Evolutionary conservation across 768 basidiomycete species (phyloP).

Genomic region (Rhizopogon vulgaris): DNA sequence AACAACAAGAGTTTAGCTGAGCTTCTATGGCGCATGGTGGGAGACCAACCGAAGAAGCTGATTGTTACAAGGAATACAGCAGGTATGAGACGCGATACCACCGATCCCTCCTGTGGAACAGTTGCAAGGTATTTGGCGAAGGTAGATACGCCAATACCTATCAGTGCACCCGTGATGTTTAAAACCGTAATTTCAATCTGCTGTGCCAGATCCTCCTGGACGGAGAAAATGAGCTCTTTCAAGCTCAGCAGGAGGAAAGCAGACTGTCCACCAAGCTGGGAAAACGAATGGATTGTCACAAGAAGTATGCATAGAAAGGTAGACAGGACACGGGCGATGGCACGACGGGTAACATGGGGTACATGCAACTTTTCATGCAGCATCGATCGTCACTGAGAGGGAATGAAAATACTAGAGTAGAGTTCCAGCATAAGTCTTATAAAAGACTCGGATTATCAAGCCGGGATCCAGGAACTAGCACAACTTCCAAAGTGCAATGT

Average conservation of each 20-base stretch:
- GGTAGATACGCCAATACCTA: conserved; percentile 33
- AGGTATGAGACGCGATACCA: conserved; percentile 28
- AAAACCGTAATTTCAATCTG: conserved; percentile 40
- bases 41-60: conserved; percentile 30
- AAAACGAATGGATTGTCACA: conserved; percentile 35
- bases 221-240: conserved; percentile 43
- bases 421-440: background rate
- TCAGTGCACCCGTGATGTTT: conserved; percentile 36
- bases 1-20: background rate
- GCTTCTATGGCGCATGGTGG: background rate
- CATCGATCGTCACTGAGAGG: background rate
- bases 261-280: conserved; percentile 29
- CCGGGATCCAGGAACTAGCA: background rate
- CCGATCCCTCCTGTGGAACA: conserved; percentile 16
- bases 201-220: conserved; percentile 41
- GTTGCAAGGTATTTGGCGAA: conserved; percentile 30
- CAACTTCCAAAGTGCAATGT: background rate
- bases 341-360: conserved; percentile 15
- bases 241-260: conserved; percentile 35
- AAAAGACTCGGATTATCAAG: background rate
- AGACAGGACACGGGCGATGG: conserved; percentile 36
- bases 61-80: conserved; percentile 35
- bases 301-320: conserved; percentile 36
- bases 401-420: background rate
- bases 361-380: background rate